phyloP scores from a whole-genome alignment of 805 yeast genomes.

The Spathaspora hagerdaliae region DNA sequence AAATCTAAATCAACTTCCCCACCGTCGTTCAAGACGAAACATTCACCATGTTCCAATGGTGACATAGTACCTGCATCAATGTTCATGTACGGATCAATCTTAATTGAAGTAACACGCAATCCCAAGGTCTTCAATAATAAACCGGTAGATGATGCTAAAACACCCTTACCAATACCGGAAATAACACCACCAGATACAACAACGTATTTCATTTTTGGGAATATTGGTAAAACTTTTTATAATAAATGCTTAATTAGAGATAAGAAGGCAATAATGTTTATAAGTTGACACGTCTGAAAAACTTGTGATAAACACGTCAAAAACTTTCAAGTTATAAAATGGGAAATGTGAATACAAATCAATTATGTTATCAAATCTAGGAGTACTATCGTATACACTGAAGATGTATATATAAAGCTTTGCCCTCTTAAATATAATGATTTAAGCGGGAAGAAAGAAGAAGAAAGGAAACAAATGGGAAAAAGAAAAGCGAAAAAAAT shows the following conservation, averaged over 20 bases:
- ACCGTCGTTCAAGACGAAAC: constrained; percentile 96
- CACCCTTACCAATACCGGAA: constrained; percentile 99
- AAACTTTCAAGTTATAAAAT: not conserved
- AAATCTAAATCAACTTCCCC: constrained; percentile 98
- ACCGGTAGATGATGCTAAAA: constrained; percentile 95
- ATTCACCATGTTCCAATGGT: constrained; percentile 98
- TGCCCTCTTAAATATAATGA: constrained; percentile 40
- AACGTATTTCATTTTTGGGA: constrained; percentile 83
- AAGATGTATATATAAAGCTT: not conserved
- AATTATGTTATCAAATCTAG: too few relatives aligned
- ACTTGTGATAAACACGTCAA: not conserved
- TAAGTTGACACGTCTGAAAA: constrained; percentile 2
- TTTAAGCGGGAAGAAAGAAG: constrained; percentile 44
- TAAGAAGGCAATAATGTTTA: constrained; percentile 1
- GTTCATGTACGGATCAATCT: constrained; percentile 98
- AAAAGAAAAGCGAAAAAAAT: constrained; percentile 6
- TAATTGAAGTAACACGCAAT: constrained; percentile 91
- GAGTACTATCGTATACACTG: too few relatives aligned
- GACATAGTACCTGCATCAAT: constrained; percentile 99
- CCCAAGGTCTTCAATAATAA: constrained; percentile 91
- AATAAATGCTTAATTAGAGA: not conserved
- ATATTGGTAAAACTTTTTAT: not conserved
- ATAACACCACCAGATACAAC: constrained; percentile 99
- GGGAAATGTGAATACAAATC: too few relatives aligned
- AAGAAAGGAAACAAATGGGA: constrained; percentile 7